Percentiles rank a stretch among this genome's conserved stretches.
Conservation (phyloP, 2,329 filamentous ascomycete species). For the Cytospora mali region DNA sequence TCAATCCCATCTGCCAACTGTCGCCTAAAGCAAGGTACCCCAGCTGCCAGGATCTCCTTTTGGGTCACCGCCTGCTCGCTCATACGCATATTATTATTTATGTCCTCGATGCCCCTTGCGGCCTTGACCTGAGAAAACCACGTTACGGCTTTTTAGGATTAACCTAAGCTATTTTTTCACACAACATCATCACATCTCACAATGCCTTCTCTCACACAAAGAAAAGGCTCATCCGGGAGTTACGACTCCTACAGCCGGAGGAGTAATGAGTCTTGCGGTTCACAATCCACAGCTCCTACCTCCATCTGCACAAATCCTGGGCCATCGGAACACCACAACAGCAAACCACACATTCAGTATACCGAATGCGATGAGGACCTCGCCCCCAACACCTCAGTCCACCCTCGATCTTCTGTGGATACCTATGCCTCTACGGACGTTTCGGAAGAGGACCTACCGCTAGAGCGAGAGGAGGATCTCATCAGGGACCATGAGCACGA, state of each 20-base stretch:
- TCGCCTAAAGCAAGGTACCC: conserved; percentile 19
- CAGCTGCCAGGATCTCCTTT: conserved; percentile 10
- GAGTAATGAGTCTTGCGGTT: conserved; percentile 26
- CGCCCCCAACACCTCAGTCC: conserved; percentile 46
- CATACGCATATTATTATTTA: conserved; percentile 3
- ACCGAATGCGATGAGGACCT: conserved; percentile 38
- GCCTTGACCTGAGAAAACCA: conserved; percentile 2
- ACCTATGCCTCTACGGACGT: conserved; percentile 77
- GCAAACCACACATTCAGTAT: conserved; percentile 24
- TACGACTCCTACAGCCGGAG: conserved; percentile 20
- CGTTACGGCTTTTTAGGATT: neutral
- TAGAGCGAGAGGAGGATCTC: conserved; percentile 43
- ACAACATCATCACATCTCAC: conserved; percentile 2
- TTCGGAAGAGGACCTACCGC: conserved; percentile 60
- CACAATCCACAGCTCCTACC: conserved; percentile 25
- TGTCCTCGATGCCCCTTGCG: conserved; percentile 1
- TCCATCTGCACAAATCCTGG: conserved; percentile 17
- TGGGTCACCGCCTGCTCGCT: conserved; percentile 3
- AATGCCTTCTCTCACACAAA: conserved; percentile 23
- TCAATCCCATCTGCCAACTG: conserved; percentile 7
- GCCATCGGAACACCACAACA: conserved; percentile 16
- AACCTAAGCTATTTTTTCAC: neutral
- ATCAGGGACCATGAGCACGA: conserved; percentile 32
- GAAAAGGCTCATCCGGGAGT: conserved; percentile 12
- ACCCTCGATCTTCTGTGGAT: conserved; percentile 66